Conservation (phyloP, 2,329 filamentous ascomycete genomes). For the Aspergillus udagawae region DNA sequence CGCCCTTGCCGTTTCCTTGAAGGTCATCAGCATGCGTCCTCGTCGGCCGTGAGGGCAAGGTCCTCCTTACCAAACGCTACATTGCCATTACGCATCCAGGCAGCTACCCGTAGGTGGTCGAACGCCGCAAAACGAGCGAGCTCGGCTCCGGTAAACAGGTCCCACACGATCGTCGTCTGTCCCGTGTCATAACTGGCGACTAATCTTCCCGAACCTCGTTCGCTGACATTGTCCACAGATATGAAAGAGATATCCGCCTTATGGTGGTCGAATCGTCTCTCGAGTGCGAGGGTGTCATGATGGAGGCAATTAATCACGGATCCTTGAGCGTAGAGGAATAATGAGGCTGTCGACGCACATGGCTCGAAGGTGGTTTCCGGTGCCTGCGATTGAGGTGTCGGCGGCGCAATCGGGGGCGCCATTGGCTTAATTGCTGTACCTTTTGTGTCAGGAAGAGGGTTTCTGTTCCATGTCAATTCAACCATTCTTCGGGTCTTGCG, state of each 20-base stretch:
- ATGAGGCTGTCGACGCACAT: slow-evolving; percentile 83
- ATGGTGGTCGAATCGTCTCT: slow-evolving; percentile 80
- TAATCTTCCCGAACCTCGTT: slow-evolving; percentile 74
- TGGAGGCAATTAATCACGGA: slow-evolving; percentile 80
- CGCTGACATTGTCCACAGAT: slow-evolving; percentile 86
- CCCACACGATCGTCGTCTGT: slow-evolving; percentile 94
- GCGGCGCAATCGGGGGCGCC: slow-evolving; percentile 16
- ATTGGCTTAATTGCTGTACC: slow-evolving; percentile 53
- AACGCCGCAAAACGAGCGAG: slow-evolving; percentile 90
- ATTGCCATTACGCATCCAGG: slow-evolving; percentile 97
- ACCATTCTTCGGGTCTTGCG: slow-evolving; percentile 46
- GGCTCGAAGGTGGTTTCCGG: slow-evolving; percentile 65
- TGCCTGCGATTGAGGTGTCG: slow-evolving; percentile 20
- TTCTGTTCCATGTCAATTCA: slow-evolving; percentile 56
- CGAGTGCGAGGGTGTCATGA: slow-evolving; percentile 86
- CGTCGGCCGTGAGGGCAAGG: not conserved
- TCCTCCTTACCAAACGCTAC: slow-evolving; percentile 78
- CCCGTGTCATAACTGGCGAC: slow-evolving; percentile 91
- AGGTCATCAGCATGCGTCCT: not conserved
- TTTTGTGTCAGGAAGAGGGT: slow-evolving; percentile 56
- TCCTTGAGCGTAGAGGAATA: slow-evolving; percentile 84
- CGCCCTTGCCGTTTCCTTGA: slow-evolving; percentile 84
- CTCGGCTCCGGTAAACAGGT: slow-evolving; percentile 86
- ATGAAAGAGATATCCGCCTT: slow-evolving; percentile 78
- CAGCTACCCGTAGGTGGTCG: slow-evolving; percentile 75